These are phyloP conservation scores for Aspergillus mulundensis DNA, from an alignment of 495 filamentous ascomycete species.

Conservation along the genomic window DNA sequence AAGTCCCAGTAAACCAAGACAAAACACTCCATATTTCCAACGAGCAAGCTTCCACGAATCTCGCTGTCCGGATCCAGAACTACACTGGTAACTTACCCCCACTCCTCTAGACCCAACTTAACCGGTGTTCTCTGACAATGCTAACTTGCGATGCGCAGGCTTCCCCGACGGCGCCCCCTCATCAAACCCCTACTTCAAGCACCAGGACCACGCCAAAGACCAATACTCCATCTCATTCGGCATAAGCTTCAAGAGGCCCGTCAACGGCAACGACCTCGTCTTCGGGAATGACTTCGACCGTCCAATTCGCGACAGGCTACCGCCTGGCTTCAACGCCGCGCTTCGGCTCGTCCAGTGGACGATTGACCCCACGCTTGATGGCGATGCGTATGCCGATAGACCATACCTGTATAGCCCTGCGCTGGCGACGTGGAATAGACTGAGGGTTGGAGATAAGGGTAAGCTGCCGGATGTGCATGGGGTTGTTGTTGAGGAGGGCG, in stretches of 20 bases:
- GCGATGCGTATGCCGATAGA: constrained; percentile 79
- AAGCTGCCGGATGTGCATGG: constrained; percentile 25
- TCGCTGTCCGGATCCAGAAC: constrained; percentile 67
- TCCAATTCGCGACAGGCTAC: constrained; percentile 79
- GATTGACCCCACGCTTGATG: constrained; percentile 83
- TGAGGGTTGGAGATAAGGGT: constrained; percentile 58
- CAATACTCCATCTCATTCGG: constrained; percentile 77
- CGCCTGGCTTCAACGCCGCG: constrained; percentile 76
- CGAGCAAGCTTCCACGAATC: constrained; percentile 52
- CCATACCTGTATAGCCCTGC: constrained; percentile 81
- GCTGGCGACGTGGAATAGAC: constrained; percentile 66
- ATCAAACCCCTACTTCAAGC: constrained; percentile 69
- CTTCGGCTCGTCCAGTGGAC: constrained; percentile 79
- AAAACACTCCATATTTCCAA: constrained; percentile 54
- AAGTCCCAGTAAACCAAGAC: constrained; percentile 67
- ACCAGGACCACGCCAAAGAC: constrained; percentile 63
- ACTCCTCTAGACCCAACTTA: not conserved
- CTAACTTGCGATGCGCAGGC: constrained; percentile 32
- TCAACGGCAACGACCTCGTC: constrained; percentile 69
- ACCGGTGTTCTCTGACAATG: not conserved
- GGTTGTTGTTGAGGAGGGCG: constrained; percentile 63
- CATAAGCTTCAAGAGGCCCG: constrained; percentile 62
- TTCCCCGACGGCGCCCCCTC: constrained; percentile 54
- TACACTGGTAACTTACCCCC: constrained; percentile 45
- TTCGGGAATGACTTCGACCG: constrained; percentile 93